Evolutionary conservation across 306 rosid genomes (phyloP).

Genomic region (Malus sylvestris): DNA sequence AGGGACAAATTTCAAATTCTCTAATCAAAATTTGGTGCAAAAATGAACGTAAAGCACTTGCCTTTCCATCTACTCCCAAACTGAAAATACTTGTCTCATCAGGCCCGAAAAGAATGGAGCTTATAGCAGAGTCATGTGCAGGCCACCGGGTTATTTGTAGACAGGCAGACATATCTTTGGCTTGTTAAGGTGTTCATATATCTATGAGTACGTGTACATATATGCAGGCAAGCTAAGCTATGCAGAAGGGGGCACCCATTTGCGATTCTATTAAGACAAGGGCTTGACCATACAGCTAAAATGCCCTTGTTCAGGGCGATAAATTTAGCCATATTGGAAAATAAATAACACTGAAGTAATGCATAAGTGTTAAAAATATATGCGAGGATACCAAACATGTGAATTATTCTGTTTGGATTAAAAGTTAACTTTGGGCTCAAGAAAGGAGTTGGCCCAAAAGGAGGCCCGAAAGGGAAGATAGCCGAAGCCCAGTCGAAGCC

Average conservation of each 20-base stretch:
- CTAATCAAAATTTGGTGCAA: slow-evolving; percentile 5
- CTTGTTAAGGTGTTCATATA: slow-evolving; percentile 43
- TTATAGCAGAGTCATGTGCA: slow-evolving; percentile 92
- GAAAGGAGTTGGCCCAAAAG: no score
- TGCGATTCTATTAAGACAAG: not conserved
- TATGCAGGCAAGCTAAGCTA: not conserved
- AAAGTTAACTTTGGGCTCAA: no score
- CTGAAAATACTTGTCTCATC: slow-evolving; percentile 97
- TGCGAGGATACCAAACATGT: no score
- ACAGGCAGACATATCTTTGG: slow-evolving; percentile 89
- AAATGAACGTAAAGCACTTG: slow-evolving; percentile 19
- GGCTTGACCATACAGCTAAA: not conserved
- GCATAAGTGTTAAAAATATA: no score
- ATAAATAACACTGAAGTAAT: no score
- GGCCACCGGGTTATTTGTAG: slow-evolving; percentile 98
- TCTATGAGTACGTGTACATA: not conserved
- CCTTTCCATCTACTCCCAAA: slow-evolving; percentile 90
- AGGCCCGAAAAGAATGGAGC: slow-evolving; percentile 88
- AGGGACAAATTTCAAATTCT: not conserved
- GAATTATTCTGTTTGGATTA: no score
- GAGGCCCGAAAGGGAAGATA: no score
- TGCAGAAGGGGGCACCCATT: not conserved
- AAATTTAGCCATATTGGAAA: not conserved
- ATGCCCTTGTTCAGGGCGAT: not conserved
- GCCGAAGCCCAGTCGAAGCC: no score